These are phyloP conservation scores for Leishmania tarentolae DNA, from an alignment of 208 protist species.

Conservation along the genomic window DNA sequence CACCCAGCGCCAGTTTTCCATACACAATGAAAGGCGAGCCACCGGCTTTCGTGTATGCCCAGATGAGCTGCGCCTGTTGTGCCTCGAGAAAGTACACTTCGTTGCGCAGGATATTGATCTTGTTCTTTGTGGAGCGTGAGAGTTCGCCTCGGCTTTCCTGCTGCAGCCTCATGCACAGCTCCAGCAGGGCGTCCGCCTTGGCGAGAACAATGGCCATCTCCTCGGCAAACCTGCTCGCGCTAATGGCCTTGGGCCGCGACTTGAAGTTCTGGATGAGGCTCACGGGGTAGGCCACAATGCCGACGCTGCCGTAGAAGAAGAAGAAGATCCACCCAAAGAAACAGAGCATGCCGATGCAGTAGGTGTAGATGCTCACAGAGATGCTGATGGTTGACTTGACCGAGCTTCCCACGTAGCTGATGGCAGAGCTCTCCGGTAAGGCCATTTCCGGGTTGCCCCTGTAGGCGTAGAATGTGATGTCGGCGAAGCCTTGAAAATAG, in stretches of 20 bases:
- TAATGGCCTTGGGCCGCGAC: slow-evolving; percentile 62
- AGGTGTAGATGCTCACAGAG: slow-evolving; percentile 72
- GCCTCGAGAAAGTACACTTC: slow-evolving; percentile 89
- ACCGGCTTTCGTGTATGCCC: slow-evolving; percentile 74
- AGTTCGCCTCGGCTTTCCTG: slow-evolving; percentile 39
- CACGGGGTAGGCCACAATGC: slow-evolving; percentile 90
- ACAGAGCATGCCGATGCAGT: slow-evolving; percentile 78
- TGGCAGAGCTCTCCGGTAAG: slow-evolving; percentile 1
- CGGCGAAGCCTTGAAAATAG: slow-evolving; percentile 47
- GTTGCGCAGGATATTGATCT: slow-evolving; percentile 78
- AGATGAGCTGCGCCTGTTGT: slow-evolving; percentile 81
- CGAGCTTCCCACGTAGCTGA: slow-evolving; percentile 24
- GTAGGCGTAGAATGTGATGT: slow-evolving; percentile 51
- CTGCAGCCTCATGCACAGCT: slow-evolving; percentile 56
- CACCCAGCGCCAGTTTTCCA: slow-evolving; percentile 47
- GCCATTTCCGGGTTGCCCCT: slow-evolving; percentile 35
- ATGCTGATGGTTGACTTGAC: slow-evolving; percentile 37
- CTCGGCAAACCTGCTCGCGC: slow-evolving; percentile 50
- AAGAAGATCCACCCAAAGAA: slow-evolving; percentile 91
- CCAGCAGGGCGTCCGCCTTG: slow-evolving; percentile 79
- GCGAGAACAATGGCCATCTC: slow-evolving; percentile 82
- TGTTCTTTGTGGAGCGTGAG: slow-evolving; percentile 46
- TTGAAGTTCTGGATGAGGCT: slow-evolving; percentile 46
- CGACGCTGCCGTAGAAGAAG: slow-evolving; percentile 93
- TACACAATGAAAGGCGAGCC: slow-evolving; percentile 68